These are phyloP conservation scores for Colletotrichum zoysiae DNA, from an alignment of 2,329 filamentous ascomycete genomes.

Conservation along the genomic window DNA sequence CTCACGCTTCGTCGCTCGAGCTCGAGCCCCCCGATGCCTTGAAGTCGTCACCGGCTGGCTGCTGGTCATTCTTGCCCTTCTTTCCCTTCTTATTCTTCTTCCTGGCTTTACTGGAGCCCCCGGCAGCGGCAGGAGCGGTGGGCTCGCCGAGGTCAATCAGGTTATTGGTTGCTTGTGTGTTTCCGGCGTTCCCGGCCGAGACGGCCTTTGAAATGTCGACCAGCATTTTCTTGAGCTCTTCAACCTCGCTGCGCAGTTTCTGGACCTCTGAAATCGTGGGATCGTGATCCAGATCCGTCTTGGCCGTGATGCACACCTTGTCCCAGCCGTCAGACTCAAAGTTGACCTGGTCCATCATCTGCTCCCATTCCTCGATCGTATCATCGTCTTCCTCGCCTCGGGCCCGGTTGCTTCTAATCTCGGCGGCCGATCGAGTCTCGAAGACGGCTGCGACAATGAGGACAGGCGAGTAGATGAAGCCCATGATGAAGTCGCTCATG, in stretches of 20 bases:
- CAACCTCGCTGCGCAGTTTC: constrained; percentile 69
- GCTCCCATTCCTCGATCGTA: constrained; percentile 92
- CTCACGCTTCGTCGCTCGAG: constrained; percentile 37
- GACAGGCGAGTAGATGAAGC: constrained; percentile 84
- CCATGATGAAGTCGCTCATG: constrained; percentile 92
- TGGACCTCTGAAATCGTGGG: constrained; percentile 77
- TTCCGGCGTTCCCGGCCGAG: constrained; percentile 24
- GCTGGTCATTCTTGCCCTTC: constrained; percentile 33
- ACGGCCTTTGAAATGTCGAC: constrained; percentile 46
- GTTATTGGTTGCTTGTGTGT: constrained; percentile 11
- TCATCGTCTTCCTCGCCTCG: constrained; percentile 92
- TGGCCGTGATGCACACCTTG: constrained; percentile 80
- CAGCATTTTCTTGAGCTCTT: constrained; percentile 66
- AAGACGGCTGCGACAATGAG: constrained; percentile 81
- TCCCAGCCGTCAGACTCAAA: constrained; percentile 89
- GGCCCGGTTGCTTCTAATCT: constrained; percentile 79
- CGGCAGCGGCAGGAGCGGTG: not conserved
- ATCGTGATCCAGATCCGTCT: constrained; percentile 86
- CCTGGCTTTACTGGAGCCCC: constrained; percentile 7
- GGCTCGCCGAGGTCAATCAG: constrained; percentile 27
- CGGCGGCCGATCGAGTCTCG: constrained; percentile 74
- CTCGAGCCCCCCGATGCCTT: constrained; percentile 8
- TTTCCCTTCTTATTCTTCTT: constrained; percentile 25
- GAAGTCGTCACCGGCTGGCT: not conserved
- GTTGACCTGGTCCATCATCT: constrained; percentile 77